Percentiles rank a stretch among this genome's conserved stretches.
These are phyloP conservation scores for Nicotiana knightiana DNA, from an alignment of 257 asterid species.

Conservation along the genomic window DNA sequence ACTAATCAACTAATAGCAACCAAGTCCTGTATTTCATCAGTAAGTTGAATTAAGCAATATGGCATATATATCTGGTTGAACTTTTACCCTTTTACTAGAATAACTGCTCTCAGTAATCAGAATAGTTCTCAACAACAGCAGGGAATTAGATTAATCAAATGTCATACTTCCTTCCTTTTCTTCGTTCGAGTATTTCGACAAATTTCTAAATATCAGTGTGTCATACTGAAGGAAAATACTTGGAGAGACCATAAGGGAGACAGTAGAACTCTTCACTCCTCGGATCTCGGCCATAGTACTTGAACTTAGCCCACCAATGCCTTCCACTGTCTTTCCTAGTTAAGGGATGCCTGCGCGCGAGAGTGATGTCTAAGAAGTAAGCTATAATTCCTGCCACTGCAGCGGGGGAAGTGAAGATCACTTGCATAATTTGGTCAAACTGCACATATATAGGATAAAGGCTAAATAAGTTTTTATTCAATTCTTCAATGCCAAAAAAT, in stretches of 20 bases:
- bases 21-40: background rate
- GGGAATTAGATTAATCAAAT: background rate
- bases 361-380: constrained; percentile 66
- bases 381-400: constrained; percentile 67
- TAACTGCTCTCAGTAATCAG: background rate
- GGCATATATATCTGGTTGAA: background rate
- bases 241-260: constrained; percentile 71
- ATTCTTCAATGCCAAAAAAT: background rate
- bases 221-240: constrained; percentile 76
- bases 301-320: constrained; percentile 93
- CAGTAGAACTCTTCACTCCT: constrained; percentile 78
- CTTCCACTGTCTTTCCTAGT: constrained; percentile 80
- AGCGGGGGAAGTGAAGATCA: constrained; percentile 82
- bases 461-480: background rate
- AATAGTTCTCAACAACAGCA: background rate
- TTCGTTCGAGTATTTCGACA: background rate
- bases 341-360: constrained; percentile 47
- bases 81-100: background rate
- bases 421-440: constrained; percentile 68
- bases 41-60: background rate
- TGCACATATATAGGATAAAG: constrained; percentile 23
- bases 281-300: constrained; percentile 58
- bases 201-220: background rate
- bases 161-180: background rate
- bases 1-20: background rate